Evolutionary conservation across 192 early-diverging fungal genomes (phyloP), one percentile per base, ranked within the genome.

Genomic region (Mortierella alpina): DNA sequence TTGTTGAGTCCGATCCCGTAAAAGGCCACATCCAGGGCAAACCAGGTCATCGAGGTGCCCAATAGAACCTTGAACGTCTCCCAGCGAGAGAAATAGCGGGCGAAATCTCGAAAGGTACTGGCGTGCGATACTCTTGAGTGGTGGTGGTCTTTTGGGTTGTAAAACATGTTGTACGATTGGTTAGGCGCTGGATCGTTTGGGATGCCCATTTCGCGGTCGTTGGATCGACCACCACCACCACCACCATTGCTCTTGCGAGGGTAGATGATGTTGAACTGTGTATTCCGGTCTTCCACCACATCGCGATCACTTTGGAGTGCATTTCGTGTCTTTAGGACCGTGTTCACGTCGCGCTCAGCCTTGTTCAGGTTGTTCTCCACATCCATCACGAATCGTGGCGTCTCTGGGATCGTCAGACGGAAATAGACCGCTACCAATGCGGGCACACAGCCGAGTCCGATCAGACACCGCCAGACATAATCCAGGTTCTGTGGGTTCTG

Each of bases 321-420:
- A 31, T 80, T 80, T 10, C 77, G 59, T 15, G 65, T 69, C 53
- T 75, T 66, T 40, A 84, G 56, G 46, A 69, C 79, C 2, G 50
- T 57, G 17, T 46, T 50, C 13, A 83, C 80, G 18, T 85, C 84
- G 17, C 50, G 50, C 40, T 75, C 71, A 14, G 75, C 81, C 59
- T 76, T 72, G 56, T 59, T 49, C 13, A 70, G 22, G 13, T 85
- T 79, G 49, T 82, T 73, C 48, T 75, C 73, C 20, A 85, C 75
- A 67, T 85, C 80, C n/a, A 90, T 42, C 15, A 79, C 75, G 39
- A 89, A 97, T 52, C 95, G 92, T 20, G 96, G 96, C 6, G 96
- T 94, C 82, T 97, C 96, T n/a, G 93, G 93, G 69, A 96, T 95
- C 48, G 93, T 95, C 55, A 94, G 47, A 14, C 93, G 91, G 84